phyloP scores from a whole-genome alignment of 176 grass and related monocot species.

The Cenchrus americanus region DNA sequence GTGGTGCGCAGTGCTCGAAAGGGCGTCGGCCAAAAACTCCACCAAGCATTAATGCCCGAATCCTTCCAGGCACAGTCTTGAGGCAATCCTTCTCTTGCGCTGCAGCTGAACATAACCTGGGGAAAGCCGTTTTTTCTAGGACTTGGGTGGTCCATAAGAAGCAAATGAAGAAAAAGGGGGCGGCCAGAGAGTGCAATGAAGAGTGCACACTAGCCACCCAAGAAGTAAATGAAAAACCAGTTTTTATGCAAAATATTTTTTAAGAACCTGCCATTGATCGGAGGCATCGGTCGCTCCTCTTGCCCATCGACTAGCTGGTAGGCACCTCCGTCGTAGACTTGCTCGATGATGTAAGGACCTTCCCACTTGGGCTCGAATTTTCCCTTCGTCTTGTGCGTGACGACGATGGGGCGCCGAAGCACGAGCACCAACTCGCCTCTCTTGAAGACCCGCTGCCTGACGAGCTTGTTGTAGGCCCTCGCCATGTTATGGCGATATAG shows the following conservation, averaged over 20 bases:
- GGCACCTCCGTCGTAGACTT: too few species aligned
- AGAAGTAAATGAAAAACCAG: too few species aligned
- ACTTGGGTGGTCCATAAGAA: not conserved
- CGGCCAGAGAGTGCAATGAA: too few species aligned
- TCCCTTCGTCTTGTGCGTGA: not conserved
- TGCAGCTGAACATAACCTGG: not conserved
- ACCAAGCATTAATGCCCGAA: too few species aligned
- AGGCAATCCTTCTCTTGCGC: not conserved
- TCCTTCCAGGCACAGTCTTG: not conserved
- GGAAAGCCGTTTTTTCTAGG: constrained; percentile 10
- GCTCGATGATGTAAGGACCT: too few species aligned
- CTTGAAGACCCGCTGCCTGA: not conserved
- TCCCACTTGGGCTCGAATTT: not conserved
- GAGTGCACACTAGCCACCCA: too few species aligned
- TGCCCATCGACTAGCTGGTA: too few species aligned
- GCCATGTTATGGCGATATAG: not conserved
- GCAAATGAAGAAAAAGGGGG: not conserved
- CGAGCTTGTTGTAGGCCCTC: not conserved
- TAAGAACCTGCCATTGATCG: not conserved
- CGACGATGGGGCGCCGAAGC: not conserved
- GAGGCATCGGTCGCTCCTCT: not conserved
- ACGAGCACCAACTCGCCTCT: not conserved
- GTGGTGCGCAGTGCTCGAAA: too few species aligned
- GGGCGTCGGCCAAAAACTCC: too few species aligned
- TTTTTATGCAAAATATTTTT: not conserved